These are phyloP conservation scores for Thozetella sp. DNA, from an alignment of 495 filamentous ascomycete genomes.

Conservation along the genomic window DNA sequence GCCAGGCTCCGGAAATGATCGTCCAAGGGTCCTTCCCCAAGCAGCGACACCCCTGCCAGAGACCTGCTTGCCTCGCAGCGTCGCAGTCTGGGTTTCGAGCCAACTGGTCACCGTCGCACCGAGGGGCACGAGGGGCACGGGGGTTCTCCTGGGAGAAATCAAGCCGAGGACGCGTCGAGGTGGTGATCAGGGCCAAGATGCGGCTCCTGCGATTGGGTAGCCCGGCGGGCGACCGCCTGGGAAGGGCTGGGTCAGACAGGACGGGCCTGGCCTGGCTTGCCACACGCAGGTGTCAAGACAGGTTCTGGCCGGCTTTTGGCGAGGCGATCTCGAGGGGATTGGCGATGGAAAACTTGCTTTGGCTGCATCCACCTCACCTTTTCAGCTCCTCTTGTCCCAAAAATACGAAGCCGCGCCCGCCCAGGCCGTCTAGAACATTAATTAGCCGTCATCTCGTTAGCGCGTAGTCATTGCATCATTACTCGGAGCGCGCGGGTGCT, in stretches of 20 bases:
- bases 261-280: too few species aligned
- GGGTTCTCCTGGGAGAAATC: background rate
- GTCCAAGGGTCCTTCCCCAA: conserved; percentile 13
- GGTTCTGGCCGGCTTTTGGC: background rate
- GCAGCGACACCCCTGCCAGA: conserved; percentile 2
- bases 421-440: too few species aligned
- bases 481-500: too few species aligned
- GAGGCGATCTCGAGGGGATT: conserved; percentile 1
- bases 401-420: background rate
- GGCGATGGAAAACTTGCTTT: background rate
- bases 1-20: conserved; percentile 22
- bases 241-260: too few species aligned
- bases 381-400: background rate
- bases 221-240: too few species aligned
- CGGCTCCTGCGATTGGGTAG: background rate
- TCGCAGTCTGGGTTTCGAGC: conserved; percentile 3
- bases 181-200: background rate
- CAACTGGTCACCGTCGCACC: background rate
- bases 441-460: too few species aligned
- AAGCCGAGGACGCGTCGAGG: background rate
- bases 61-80: conserved; percentile 3
- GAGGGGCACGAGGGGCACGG: too few species aligned
- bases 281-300: background rate
- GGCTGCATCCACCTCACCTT: background rate
- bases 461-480: too few species aligned